Evolutionary conservation across 768 basidiomycete genomes (phyloP).

Genomic region (Leccinum subtestaceum): DNA sequence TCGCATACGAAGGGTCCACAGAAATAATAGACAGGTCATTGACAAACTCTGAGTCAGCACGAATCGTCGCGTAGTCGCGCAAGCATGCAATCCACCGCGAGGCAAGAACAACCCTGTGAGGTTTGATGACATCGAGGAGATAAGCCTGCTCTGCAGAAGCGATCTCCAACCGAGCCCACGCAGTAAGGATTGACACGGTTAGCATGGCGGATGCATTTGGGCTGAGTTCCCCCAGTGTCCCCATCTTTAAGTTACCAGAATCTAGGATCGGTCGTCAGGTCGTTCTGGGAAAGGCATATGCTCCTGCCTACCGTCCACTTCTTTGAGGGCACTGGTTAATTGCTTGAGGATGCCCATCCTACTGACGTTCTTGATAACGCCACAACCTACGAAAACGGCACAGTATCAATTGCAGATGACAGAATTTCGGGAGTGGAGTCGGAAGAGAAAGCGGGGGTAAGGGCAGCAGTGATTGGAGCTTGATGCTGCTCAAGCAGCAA

Average conservation of each 20-base stretch:
- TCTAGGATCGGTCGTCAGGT: slow-evolving; percentile 45
- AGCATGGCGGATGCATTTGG: slow-evolving; percentile 96
- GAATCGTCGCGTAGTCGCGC: slow-evolving; percentile 88
- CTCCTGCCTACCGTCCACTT: slow-evolving; percentile 69
- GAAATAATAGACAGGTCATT: slow-evolving; percentile 73
- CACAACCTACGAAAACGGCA: slow-evolving; percentile 92
- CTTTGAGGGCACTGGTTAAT: slow-evolving; percentile 82
- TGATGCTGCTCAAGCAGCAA: slow-evolving; percentile 95
- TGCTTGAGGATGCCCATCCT: slow-evolving; percentile 95
- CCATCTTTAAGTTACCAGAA: slow-evolving; percentile 78
- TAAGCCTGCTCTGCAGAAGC: slow-evolving; percentile 73
- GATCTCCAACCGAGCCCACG: slow-evolving; percentile 92
- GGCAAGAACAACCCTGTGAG: slow-evolving; percentile 70
- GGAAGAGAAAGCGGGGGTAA: slow-evolving; percentile 93
- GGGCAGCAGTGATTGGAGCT: slow-evolving; percentile 94
- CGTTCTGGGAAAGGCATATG: not conserved
- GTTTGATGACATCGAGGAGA: slow-evolving; percentile 76
- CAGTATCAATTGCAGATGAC: slow-evolving; percentile 85
- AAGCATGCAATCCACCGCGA: slow-evolving; percentile 86
- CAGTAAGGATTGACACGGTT: slow-evolving; percentile 86
- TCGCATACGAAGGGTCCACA: slow-evolving; percentile 80
- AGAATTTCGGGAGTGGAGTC: slow-evolving; percentile 96
- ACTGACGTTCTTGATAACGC: slow-evolving; percentile 84
- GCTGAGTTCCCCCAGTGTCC: slow-evolving; percentile 81
- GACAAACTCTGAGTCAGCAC: slow-evolving; percentile 83